phyloP scores from a whole-genome alignment of 169 alveolate species.

The Babesia bovis region DNA sequence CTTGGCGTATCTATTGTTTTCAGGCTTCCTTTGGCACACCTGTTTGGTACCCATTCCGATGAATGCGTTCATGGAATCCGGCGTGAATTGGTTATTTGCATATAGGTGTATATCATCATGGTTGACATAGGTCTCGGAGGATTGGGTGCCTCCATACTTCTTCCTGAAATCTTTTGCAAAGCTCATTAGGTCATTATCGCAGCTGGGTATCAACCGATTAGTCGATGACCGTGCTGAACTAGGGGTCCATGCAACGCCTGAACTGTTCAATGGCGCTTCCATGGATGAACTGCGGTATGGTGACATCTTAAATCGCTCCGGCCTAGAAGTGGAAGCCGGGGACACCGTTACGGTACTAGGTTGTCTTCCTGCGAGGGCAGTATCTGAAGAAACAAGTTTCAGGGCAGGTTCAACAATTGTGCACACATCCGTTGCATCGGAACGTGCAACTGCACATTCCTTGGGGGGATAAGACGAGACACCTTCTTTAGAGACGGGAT shows the following conservation, averaged over 20 bases:
- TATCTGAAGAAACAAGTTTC: background rate
- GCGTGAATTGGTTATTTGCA: too few species aligned
- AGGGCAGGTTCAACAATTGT: background rate
- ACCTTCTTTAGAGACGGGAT: background rate
- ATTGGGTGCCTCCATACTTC: conserved; percentile 5
- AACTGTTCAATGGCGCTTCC: background rate
- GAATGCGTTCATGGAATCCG: background rate
- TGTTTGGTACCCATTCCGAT: background rate
- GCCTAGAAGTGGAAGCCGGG: background rate
- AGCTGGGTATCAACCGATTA: background rate
- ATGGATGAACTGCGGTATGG: background rate
- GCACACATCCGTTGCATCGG: background rate
- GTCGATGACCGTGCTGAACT: background rate
- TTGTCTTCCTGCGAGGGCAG: background rate
- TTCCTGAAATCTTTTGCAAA: conserved; percentile 9
- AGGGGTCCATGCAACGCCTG: background rate
- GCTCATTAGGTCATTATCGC: background rate
- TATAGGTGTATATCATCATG: too few species aligned
- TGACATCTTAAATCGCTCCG: background rate
- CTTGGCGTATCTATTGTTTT: background rate
- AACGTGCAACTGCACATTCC: background rate
- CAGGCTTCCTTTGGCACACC: background rate
- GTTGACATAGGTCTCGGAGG: too few species aligned
- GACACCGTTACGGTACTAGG: background rate
- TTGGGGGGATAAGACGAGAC: conserved; percentile 6